A percentile compares a stretch with the other conserved stretches of the same genome.
Evolutionary conservation across 2,329 filamentous ascomycete species (phyloP).

Genomic region (Colletotrichum coccodes): DNA sequence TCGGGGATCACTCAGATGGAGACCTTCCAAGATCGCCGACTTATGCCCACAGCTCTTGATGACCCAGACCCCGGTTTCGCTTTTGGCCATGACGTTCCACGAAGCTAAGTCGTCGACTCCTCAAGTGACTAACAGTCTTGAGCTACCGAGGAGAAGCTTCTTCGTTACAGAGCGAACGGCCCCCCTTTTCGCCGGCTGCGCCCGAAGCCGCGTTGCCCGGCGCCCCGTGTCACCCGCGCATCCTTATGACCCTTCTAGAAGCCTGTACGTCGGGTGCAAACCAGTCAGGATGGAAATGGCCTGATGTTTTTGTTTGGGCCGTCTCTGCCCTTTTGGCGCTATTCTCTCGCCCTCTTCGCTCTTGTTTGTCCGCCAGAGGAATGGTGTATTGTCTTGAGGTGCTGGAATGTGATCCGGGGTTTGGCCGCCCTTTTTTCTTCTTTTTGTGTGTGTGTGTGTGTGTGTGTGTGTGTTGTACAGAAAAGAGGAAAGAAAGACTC

Average conservation of each 20-base stretch:
- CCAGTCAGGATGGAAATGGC: conserved; percentile 17
- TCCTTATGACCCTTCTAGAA: not conserved
- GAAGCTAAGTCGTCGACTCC: not conserved
- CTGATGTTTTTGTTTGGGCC: conserved; percentile 1
- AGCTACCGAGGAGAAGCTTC: not conserved
- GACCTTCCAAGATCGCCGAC: conserved; percentile 10
- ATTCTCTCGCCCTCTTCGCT: not conserved
- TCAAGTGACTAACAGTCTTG: not conserved
- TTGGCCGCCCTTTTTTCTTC: not conserved
- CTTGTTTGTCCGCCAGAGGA: not conserved
- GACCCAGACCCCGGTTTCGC: not conserved
- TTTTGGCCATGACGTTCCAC: not conserved
- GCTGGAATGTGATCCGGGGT: not conserved
- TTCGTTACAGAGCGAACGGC: not conserved
- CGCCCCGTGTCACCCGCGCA: not conserved
- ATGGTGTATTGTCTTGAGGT: not conserved
- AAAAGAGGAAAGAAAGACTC: not conserved
- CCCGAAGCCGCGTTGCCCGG: not conserved
- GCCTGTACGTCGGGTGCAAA: conserved; percentile 1
- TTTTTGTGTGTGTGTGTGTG: not conserved
- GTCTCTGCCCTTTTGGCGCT: not conserved
- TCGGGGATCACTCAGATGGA: not conserved
- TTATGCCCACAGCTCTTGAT: conserved; percentile 2
- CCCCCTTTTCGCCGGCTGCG: not conserved
- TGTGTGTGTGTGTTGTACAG: not conserved